These are phyloP conservation scores for Penicillium parvum DNA, from an alignment of 495 filamentous ascomycete genomes.

Conservation along the genomic window DNA sequence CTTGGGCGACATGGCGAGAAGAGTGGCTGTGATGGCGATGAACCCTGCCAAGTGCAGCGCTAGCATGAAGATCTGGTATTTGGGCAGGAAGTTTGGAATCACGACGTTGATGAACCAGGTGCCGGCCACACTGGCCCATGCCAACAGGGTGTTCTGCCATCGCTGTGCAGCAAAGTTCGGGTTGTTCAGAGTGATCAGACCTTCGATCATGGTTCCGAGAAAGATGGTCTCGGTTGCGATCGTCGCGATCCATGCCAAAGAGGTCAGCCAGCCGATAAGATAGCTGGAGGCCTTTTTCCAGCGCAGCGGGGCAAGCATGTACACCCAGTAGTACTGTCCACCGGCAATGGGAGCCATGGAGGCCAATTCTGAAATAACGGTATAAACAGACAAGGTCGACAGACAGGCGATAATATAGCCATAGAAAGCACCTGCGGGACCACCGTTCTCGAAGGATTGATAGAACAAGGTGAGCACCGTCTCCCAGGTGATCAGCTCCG, in stretches of 20 bases:
- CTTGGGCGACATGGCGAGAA: slow-evolving; percentile 23
- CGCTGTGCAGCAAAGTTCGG: slow-evolving; percentile 31
- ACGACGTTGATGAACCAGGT: slow-evolving; percentile 42
- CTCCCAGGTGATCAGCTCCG: slow-evolving; percentile 37
- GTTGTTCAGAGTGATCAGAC: slow-evolving; percentile 38
- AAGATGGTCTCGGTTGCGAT: slow-evolving; percentile 33
- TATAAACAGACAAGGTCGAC: slow-evolving; percentile 42
- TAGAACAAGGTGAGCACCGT: slow-evolving; percentile 28
- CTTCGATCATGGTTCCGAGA: slow-evolving; percentile 40
- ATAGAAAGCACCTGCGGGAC: slow-evolving; percentile 45
- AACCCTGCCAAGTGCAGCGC: slow-evolving; percentile 45
- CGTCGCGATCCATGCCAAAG: slow-evolving; percentile 32
- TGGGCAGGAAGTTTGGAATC: slow-evolving; percentile 36
- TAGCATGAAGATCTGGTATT: slow-evolving; percentile 40
- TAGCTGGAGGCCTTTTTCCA: slow-evolving; percentile 34
- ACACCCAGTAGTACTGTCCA: slow-evolving; percentile 44
- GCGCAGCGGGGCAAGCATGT: slow-evolving; percentile 31
- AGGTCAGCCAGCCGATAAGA: slow-evolving; percentile 38
- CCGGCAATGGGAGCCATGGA: slow-evolving; percentile 44
- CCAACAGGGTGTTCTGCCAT: slow-evolving; percentile 50
- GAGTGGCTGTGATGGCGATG: slow-evolving; percentile 42
- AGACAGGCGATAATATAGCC: slow-evolving; percentile 47
- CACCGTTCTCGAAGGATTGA: slow-evolving; percentile 34
- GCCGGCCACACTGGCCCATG: slow-evolving; percentile 35
- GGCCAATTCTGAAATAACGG: slow-evolving; percentile 44